A percentile compares a stretch with the other conserved stretches of the same genome.
phyloP scores from a whole-genome alignment of 129 eudicot species.

The Erigeron canadensis region DNA sequence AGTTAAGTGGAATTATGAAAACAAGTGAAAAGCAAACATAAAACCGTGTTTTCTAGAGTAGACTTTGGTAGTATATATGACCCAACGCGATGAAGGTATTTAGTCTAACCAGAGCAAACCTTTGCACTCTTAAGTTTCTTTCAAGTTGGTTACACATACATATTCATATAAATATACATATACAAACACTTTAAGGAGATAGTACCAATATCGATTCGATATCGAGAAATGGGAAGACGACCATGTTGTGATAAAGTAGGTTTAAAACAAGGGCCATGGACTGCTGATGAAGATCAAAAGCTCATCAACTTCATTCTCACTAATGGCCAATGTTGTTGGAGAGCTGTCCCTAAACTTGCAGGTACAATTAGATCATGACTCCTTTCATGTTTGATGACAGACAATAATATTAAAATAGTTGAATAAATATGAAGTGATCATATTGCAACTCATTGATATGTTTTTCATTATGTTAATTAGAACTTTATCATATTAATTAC shows the following conservation, averaged over 20 bases:
- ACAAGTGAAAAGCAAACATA: constrained; percentile 6
- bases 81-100: constrained; percentile 25
- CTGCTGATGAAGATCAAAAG: constrained; percentile 78
- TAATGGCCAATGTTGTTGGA: constrained; percentile 91
- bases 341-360: constrained; percentile 86
- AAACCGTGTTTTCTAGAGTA: constrained; percentile 42
- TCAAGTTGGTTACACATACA: constrained; percentile 9
- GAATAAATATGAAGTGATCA: neutral
- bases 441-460: neutral
- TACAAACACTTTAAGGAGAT: neutral
- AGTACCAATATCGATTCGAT: neutral
- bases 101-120: constrained; percentile 24
- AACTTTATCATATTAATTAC: no score
- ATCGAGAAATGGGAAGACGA: constrained; percentile 64
- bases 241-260: constrained; percentile 88
- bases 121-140: constrained; percentile 22
- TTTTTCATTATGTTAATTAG: no score
- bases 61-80: constrained; percentile 33
- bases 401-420: no score
- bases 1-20: constrained; percentile 23
- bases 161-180: neutral
- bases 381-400: constrained; percentile 5
- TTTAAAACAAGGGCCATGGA: constrained; percentile 88
- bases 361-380: constrained; percentile 33
- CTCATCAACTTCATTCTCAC: constrained; percentile 74